Conservation (phyloP, 2,329 filamentous ascomycete species). For the Aspergillus fructus region DNA sequence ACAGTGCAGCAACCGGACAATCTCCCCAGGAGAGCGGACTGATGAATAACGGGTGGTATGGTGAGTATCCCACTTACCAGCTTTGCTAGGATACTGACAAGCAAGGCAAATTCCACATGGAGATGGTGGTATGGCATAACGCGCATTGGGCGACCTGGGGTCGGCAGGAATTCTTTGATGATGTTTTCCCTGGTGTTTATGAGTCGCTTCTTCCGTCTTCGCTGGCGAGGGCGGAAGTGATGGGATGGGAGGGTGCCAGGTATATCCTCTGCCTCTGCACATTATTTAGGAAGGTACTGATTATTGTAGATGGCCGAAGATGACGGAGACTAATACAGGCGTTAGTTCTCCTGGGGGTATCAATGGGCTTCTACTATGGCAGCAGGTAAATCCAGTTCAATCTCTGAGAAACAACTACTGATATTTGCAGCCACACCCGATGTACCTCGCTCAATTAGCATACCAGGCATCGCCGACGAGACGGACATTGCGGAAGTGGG, state of each 20-base stretch:
- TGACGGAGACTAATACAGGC: constrained; percentile 17
- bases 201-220: constrained; percentile 13
- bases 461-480: constrained; percentile 12
- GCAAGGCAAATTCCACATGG: constrained; percentile 18
- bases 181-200: constrained; percentile 14
- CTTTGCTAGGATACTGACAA: no score
- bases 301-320: constrained; percentile 15
- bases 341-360: constrained; percentile 17
- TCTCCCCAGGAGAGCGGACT: constrained; percentile 17
- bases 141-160: constrained; percentile 20
- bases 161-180: constrained; percentile 12
- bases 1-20: constrained; percentile 16
- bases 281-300: not conserved
- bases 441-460: constrained; percentile 15
- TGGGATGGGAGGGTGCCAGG: constrained; percentile 18
- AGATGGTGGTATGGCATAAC: constrained; percentile 20
- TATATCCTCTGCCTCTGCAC: not conserved
- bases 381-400: constrained; percentile 4
- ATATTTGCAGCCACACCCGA: constrained; percentile 14
- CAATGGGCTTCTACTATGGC: constrained; percentile 17
- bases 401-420: not conserved
- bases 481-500: constrained; percentile 12
- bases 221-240: not conserved
- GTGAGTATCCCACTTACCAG: no score
- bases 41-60: constrained; percentile 21